Evolutionary conservation across 176 grass and related monocot species (phyloP), one percentile per base, ranked within the genome.

Genomic region (Chloris gayana): DNA sequence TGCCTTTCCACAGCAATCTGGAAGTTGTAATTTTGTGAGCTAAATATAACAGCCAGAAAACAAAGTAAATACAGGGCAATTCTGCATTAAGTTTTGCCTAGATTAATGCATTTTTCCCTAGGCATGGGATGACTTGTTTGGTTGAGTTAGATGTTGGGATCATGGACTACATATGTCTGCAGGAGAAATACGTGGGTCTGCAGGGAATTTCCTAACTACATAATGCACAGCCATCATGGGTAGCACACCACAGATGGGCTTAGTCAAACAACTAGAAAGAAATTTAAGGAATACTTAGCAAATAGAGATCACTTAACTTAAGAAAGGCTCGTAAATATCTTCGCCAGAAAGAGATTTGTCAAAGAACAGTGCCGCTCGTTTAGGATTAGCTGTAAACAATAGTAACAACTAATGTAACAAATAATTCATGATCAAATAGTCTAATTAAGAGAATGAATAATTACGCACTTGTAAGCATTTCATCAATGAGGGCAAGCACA

Each of bases 401-500:
- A 26, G 27, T 41, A 70, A 34, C 17, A 67, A 70, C 17, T 26
- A 86, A 78, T 75, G 44, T 75, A 68, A 17, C 74, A 81, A 70
- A 93, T 74, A 74, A 77, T 35, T 66, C 59, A 18, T 73, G 72
- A 25, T 14, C 13, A 80, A 56, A 68, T 68, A 34, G 22, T 27
- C 17, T 54, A 67, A 37, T 21, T 29, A 79, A 29, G 51, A 50
- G 38, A 44, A 53, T 78, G 65, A 41, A 58, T 75, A 79, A 78
- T 50, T 80, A 14, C 76, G 37, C 59, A 98, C 96, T 93, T 86
- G 88, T 73, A 80, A 98, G 90, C 82, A 98, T 95, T 46, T 98
- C 92, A 87, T 95, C 96, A 86, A 98, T 88, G 47, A 98, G 90
- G 51, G 96, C 92, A 84, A 98, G 84, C 71, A 91, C 96, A 71